phyloP scores from a whole-genome alignment of 371 early-diverging fungal species.

The Rhizopus microsporus region DNA sequence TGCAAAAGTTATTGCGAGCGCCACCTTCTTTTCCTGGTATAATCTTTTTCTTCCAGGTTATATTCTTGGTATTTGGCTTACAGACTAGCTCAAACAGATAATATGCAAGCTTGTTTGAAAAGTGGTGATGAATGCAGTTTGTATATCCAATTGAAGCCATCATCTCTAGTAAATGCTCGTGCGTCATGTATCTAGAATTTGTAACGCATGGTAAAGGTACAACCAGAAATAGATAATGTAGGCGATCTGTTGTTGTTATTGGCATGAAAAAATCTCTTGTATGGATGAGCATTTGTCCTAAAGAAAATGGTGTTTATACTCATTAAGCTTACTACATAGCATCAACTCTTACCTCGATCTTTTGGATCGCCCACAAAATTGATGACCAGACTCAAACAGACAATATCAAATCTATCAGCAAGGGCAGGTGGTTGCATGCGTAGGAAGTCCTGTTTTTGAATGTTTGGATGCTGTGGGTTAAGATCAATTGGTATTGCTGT shows the following conservation, averaged over 20 bases:
- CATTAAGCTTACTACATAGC: not conserved
- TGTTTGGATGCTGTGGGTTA: constrained; percentile 76
- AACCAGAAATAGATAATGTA: constrained; percentile 74
- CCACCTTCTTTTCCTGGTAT: constrained; percentile 56
- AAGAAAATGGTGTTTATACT: not conserved
- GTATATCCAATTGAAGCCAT: constrained; percentile 64
- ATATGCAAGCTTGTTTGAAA: constrained; percentile 75
- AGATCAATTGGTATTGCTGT: constrained; percentile 79
- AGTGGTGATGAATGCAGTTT: constrained; percentile 60
- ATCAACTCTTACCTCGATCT: constrained; percentile 60
- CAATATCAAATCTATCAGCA: constrained; percentile 65
- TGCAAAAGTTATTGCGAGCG: constrained; percentile 66
- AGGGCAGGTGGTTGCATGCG: constrained; percentile 48
- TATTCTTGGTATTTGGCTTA: constrained; percentile 9
- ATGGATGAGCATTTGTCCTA: constrained; percentile 53
- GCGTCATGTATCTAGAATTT: constrained; percentile 86
- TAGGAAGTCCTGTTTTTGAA: constrained; percentile 79
- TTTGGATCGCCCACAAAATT: constrained; percentile 87
- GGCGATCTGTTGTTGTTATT: constrained; percentile 15
- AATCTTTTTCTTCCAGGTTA: constrained; percentile 53
- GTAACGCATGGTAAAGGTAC: constrained; percentile 81
- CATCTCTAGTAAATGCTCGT: constrained; percentile 66
- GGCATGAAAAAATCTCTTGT: constrained; percentile 43
- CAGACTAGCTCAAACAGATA: constrained; percentile 59
- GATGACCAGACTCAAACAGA: constrained; percentile 84